Conservation (phyloP, 139 green algal species). For the Protoeuglena noctilucae region DNA sequence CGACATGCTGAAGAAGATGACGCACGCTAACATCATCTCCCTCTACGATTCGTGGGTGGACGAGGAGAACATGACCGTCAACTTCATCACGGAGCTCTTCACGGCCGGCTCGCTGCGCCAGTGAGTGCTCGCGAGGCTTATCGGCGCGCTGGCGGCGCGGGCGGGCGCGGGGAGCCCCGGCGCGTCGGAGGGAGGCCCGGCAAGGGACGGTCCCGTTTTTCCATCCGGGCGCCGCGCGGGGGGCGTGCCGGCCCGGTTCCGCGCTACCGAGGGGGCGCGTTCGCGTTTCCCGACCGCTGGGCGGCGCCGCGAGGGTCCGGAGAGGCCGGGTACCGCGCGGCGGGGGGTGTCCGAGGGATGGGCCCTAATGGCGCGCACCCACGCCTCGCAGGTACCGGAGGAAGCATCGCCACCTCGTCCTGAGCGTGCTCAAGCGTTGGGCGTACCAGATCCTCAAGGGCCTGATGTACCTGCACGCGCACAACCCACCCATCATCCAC, state of each 20-base stretch:
- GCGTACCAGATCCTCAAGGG: constrained; percentile 93
- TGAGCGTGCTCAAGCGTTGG: constrained; percentile 85
- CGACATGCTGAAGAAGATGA: constrained; percentile 86
- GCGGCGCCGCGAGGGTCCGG: too few relatives aligned
- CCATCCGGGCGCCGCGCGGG: too few relatives aligned
- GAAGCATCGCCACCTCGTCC: constrained; percentile 77
- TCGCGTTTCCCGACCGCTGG: too few relatives aligned
- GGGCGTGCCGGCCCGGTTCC: too few relatives aligned
- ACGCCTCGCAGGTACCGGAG: constrained; percentile 64
- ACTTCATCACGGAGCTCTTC: constrained; percentile 99
- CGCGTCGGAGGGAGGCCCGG: too few relatives aligned
- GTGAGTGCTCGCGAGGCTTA: constrained; percentile 30
- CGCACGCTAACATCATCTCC: constrained; percentile 98
- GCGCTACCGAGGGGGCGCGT: too few relatives aligned
- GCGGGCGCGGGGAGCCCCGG: too few relatives aligned
- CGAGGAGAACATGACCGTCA: constrained; percentile 63
- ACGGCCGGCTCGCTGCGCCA: constrained; percentile 87
- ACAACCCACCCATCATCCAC: constrained; percentile 79
- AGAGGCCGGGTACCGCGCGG: too few relatives aligned
- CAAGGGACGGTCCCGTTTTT: too few relatives aligned
- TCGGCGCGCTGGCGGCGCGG: too few relatives aligned
- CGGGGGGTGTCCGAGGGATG: too few relatives aligned
- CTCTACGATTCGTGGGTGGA: constrained; percentile 94
- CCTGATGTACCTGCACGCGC: constrained; percentile 89
- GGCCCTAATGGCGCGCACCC: too few relatives aligned